Conservation (phyloP, 495 filamentous ascomycete genomes). For the Trichoderma erinaceum region DNA sequence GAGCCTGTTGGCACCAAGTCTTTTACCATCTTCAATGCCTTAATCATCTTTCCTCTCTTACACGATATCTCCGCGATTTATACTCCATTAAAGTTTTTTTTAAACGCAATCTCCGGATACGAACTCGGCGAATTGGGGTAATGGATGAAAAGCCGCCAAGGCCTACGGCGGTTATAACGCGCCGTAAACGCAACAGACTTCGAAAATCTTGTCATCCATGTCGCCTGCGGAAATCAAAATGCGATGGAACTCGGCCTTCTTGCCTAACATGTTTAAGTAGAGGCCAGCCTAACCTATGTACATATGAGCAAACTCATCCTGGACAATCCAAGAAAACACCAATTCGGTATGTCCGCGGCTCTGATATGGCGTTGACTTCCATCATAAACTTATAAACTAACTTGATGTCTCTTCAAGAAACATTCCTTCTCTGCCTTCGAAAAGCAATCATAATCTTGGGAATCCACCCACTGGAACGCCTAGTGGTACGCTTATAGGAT, state of each 20-base stretch:
- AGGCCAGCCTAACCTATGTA: neutral
- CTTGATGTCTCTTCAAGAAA: neutral
- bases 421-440: neutral
- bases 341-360: neutral
- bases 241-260: conserved; percentile 1
- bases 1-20: neutral
- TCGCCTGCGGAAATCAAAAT: neutral
- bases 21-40: neutral
- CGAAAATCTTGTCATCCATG: neutral
- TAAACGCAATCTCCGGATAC: neutral
- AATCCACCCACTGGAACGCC: neutral
- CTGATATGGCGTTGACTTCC: neutral
- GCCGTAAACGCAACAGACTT: neutral
- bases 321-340: neutral
- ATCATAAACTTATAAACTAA: neutral
- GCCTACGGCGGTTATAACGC: neutral
- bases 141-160: neutral
- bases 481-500: neutral
- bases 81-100: neutral
- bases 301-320: neutral
- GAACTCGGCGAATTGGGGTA: neutral
- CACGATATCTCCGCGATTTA: neutral
- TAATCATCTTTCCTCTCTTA: neutral
- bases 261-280: neutral
- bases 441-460: neutral